Conservation (phyloP, 2,329 filamentous ascomycete genomes). For the Penicillium olsonii region DNA sequence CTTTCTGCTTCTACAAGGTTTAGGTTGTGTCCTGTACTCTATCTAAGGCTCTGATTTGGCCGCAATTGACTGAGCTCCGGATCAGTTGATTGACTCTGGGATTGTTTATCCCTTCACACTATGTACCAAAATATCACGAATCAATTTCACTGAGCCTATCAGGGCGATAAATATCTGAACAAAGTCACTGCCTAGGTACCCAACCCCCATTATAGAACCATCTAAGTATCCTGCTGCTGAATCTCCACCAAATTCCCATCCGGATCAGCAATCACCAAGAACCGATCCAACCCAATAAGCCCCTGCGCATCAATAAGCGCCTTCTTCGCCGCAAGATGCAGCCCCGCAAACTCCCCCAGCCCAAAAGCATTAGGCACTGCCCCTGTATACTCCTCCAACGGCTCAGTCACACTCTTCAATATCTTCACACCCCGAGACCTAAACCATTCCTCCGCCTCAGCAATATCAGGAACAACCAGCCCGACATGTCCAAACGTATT, state of each 20-base stretch:
- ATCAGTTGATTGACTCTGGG: too few species aligned
- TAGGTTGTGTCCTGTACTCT: conserved; percentile 39
- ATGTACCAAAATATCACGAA: too few species aligned
- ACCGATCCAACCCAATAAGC: conserved; percentile 9
- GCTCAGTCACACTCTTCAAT: conserved; percentile 4
- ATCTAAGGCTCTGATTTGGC: too few species aligned
- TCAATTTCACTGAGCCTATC: too few species aligned
- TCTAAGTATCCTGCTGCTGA: conserved; percentile 4
- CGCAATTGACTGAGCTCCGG: too few species aligned
- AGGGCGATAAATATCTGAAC: too few species aligned
- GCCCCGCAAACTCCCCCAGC: conserved; percentile 5
- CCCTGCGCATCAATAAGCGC: conserved; percentile 7
- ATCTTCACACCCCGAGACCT: conserved; percentile 1
- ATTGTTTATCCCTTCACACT: too few species aligned
- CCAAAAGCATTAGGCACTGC: conserved; percentile 11
- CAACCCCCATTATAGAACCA: background rate
- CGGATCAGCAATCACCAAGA: conserved; percentile 11
- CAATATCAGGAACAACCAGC: conserved; percentile 38
- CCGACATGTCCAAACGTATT: conserved; percentile 41
- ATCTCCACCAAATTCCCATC: conserved; percentile 11
- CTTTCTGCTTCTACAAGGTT: conserved; percentile 97
- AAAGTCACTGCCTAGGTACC: too few species aligned
- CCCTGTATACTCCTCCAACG: conserved; percentile 3
- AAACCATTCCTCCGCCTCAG: conserved; percentile 25
- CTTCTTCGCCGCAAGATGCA: conserved; percentile 10